Evolutionary conservation across 2,329 filamentous ascomycete species (phyloP).

Genomic region (Emydomyces testavorans): DNA sequence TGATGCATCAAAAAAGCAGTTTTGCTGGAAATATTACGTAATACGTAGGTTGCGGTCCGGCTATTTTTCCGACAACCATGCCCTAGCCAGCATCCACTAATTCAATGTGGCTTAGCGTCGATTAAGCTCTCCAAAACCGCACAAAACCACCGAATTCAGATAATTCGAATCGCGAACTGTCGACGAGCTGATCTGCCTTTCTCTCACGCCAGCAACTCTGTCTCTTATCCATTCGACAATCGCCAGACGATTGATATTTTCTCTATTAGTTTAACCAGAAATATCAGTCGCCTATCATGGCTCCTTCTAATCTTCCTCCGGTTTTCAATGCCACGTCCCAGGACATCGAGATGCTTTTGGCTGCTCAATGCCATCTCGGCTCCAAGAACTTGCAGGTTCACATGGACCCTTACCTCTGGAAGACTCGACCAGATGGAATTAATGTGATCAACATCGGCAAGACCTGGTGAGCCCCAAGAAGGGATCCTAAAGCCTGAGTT

Average conservation of each 20-base stretch:
- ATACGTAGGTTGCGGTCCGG: background rate
- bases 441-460: constrained; percentile 99
- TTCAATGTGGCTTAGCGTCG: background rate
- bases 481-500: background rate
- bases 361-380: constrained; percentile 91
- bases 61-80: constrained; percentile 8
- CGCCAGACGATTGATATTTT: constrained; percentile 38
- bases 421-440: constrained; percentile 95
- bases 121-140: constrained; percentile 11
- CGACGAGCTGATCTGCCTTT: constrained; percentile 15
- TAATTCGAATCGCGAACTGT: constrained; percentile 10
- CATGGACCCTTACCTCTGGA: constrained; percentile 99
- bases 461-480: constrained; percentile 65
- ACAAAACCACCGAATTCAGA: constrained; percentile 13
- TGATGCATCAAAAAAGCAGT: background rate
- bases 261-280: constrained; percentile 25
- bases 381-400: constrained; percentile 99
- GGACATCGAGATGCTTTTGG: constrained; percentile 99
- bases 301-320: constrained; percentile 83
- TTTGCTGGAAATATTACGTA: background rate
- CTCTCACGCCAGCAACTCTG: too few species aligned
- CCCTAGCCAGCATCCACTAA: constrained; percentile 12
- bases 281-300: constrained; percentile 65
- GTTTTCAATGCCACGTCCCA: constrained; percentile 93
- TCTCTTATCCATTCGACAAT: constrained; percentile 32